These are phyloP conservation scores for Microsporum ferrugineum DNA, from an alignment of 2,329 filamentous ascomycete species.

Conservation along the genomic window DNA sequence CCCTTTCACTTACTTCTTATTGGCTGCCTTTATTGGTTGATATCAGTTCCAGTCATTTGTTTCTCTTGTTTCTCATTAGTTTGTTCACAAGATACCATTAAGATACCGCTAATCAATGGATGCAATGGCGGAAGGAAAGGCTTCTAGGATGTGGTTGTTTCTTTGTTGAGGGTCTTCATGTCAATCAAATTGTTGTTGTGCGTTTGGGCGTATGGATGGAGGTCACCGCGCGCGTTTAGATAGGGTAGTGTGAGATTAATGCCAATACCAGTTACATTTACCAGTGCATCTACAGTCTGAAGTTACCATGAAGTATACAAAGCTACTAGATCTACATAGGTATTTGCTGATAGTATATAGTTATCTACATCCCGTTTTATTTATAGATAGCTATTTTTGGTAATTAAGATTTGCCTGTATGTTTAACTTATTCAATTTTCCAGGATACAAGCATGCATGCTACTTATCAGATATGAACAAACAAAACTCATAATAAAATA, in stretches of 20 bases:
- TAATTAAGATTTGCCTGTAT: too few relatives aligned
- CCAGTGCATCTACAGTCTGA: background rate
- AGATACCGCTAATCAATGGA: background rate
- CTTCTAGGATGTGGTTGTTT: background rate
- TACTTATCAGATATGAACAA: background rate
- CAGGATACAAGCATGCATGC: background rate
- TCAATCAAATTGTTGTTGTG: background rate
- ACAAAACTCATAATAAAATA: background rate
- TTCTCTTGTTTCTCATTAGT: background rate
- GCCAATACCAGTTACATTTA: background rate
- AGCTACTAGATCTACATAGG: too few relatives aligned
- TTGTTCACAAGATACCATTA: slow-evolving; percentile 1
- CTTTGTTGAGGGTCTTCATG: background rate
- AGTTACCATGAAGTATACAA: too few relatives aligned
- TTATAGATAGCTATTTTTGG: too few relatives aligned
- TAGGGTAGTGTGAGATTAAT: background rate
- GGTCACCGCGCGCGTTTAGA: background rate
- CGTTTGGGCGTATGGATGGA: background rate
- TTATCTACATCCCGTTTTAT: too few relatives aligned
- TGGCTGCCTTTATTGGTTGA: slow-evolving; percentile 3
- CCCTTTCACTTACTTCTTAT: slow-evolving; percentile 3
- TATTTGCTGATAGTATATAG: too few relatives aligned
- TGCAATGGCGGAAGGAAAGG: background rate
- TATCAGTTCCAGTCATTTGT: background rate
- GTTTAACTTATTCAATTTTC: too few relatives aligned